Base-by-base conservation (phyloP, 2,329 filamentous ascomycete species). In the Epichloe gansuensis region DNA sequence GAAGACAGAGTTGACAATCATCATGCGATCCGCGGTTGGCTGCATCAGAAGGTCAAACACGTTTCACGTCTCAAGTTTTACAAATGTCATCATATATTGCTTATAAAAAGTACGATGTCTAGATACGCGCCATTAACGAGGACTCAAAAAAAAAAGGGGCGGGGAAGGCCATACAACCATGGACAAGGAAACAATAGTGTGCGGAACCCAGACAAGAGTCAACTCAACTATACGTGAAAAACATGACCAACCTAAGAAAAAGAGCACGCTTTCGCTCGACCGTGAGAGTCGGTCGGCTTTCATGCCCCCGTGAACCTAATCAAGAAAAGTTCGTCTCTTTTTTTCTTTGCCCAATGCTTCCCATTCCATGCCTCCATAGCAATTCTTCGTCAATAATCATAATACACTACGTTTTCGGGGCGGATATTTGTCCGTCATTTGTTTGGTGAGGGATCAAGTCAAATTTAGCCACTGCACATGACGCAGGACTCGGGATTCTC, bases 401-500 rank as follows among this genome's bases (percentile, higher is more conserved):
- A 52, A 63, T 59, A 62, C 56, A 62, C 55, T 52, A 52, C 46
- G 35, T 48, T 48, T 31, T 21, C 35, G 6, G 17, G 5, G 15
- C 21, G 21, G 9, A 25, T 9, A 13, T 8, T 4, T 28, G 7
- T 21, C 21, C 46, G 13, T 12, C 46, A 17, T 28, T 52, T 50
- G 48, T 53, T 39, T 28, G 28, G 46, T 50, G 50, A 52, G 41
- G 50, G 43, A 50, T 11, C 25, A 15, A 34, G 21, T n/a, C 4
- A 31, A 46, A 21, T 63, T 69, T 80, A 97, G 75, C 91, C 91
- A 72, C 88, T 94, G 83, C 93, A 98, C 93, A 98, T 97, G 59
- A 95, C 68, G 68, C 93, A 98, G 47, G 85, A 78, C 68, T 98
- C 93, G 61, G 86, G 89, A 75, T 97, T 96, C 67, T 97, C 91